Conservation (phyloP, 169 alveolate genomes). For the Eimeria brunetti region DNA sequence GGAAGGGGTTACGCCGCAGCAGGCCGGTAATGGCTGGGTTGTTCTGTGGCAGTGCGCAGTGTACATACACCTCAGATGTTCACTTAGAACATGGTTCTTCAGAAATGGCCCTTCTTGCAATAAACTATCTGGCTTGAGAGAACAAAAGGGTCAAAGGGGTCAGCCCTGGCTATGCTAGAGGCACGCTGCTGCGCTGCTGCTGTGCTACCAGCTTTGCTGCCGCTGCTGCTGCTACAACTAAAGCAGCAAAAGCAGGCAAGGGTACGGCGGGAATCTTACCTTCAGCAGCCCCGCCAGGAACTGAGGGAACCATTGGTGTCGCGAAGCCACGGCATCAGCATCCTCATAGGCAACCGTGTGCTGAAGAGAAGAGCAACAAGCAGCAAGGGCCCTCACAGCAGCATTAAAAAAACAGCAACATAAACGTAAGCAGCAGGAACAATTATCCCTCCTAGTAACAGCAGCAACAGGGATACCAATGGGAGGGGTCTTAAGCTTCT, state of each 20-base stretch:
- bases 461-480: background rate
- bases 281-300: constrained; percentile 33
- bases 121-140: too few species aligned
- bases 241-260: background rate
- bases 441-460: background rate
- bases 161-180: background rate
- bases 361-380: background rate
- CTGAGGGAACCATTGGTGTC: constrained; percentile 38
- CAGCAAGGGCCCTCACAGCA: background rate
- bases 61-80: background rate
- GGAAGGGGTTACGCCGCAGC: constrained; percentile 68
- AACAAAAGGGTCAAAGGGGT: too few species aligned
- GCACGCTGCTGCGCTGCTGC: background rate
- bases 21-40: constrained; percentile 31
- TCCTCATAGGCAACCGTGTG: constrained; percentile 38
- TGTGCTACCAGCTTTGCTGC: background rate
- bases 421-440: background rate
- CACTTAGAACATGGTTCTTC: background rate
- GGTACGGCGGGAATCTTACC: background rate
- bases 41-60: constrained; percentile 31
- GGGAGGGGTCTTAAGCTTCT: background rate
- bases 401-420: background rate
- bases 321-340: background rate
- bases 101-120: background rate
- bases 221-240: background rate